Conservation (phyloP, 1,139 yeast species). For the Meyerozyma carpophila region DNA sequence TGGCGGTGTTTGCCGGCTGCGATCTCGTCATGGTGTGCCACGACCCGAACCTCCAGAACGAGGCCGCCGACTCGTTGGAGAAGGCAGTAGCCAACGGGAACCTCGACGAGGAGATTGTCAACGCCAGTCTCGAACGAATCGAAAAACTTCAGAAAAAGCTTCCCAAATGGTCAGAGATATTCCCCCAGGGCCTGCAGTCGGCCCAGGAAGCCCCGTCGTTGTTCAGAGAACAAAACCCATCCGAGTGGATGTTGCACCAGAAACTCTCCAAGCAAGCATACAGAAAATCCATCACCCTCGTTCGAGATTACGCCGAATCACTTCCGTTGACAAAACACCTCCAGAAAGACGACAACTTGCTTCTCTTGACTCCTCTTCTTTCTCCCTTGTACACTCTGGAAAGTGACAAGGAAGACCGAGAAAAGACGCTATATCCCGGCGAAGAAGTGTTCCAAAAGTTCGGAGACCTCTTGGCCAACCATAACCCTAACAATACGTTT, state of each 20-base stretch:
- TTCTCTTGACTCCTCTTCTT: constrained; percentile 50
- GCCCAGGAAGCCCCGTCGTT: constrained; percentile 16
- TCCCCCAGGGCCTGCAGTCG: constrained; percentile 32
- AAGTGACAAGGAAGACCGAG: constrained; percentile 5
- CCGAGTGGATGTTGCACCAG: constrained; percentile 39
- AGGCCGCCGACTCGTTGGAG: constrained; percentile 50
- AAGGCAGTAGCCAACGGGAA: constrained; percentile 53
- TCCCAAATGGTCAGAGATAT: constrained; percentile 45
- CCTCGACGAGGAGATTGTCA: constrained; percentile 42
- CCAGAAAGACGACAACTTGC: constrained; percentile 27
- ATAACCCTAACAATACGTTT: constrained; percentile 25
- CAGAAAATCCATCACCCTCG: constrained; percentile 49
- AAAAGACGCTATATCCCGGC: constrained; percentile 34
- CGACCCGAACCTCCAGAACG: constrained; percentile 50
- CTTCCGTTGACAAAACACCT: constrained; percentile 48
- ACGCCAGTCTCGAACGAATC: constrained; percentile 40
- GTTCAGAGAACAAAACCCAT: constrained; percentile 26
- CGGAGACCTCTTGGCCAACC: constrained; percentile 37
- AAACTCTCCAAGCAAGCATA: constrained; percentile 45
- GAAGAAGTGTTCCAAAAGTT: constrained; percentile 55
- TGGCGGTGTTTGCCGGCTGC: constrained; percentile 62
- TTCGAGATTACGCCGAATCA: constrained; percentile 49
- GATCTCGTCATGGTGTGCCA: constrained; percentile 64
- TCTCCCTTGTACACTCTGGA: constrained; percentile 34
- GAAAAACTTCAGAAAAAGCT: constrained; percentile 38